phyloP scores from a whole-genome alignment of 2,329 filamentous ascomycete genomes.

The Trichoderma atroviride region DNA sequence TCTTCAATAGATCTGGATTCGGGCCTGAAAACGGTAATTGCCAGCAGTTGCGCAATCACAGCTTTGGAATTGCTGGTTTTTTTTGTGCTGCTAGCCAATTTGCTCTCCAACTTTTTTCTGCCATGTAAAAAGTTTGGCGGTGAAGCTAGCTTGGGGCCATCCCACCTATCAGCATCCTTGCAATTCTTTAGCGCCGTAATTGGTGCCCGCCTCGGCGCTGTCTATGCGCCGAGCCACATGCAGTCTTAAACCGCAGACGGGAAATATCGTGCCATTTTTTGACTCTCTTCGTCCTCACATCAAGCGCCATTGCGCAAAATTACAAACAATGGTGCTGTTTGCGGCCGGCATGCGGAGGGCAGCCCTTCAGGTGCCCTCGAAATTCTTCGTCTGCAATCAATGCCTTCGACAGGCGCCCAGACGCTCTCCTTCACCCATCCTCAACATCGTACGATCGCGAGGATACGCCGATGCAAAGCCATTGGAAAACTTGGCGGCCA shows the following conservation, averaged over 20 bases:
- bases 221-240: slow-evolving; percentile 16
- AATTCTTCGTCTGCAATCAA: slow-evolving; percentile 53
- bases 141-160: slow-evolving; percentile 33
- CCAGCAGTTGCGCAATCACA: not conserved
- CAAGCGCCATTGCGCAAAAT: slow-evolving; percentile 28
- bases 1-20: slow-evolving; percentile 37
- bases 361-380: slow-evolving; percentile 43
- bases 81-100: slow-evolving; percentile 9
- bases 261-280: slow-evolving; percentile 21
- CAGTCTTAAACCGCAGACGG: not conserved
- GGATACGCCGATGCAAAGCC: slow-evolving; percentile 43
- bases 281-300: not conserved
- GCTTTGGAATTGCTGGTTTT: slow-evolving; percentile 3
- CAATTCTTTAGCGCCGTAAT: slow-evolving; percentile 27
- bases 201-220: slow-evolving; percentile 14
- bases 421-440: slow-evolving; percentile 43
- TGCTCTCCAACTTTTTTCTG: slow-evolving; percentile 34
- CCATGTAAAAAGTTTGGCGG: slow-evolving; percentile 39
- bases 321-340: slow-evolving; percentile 46
- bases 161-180: slow-evolving; percentile 38
- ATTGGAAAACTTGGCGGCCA: slow-evolving; percentile 34
- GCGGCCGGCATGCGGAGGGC: slow-evolving; percentile 47
- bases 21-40: not conserved
- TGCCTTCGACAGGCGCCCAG: slow-evolving; percentile 45
- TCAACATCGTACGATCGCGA: slow-evolving; percentile 46